Base-by-base conservation (phyloP, 2,329 filamentous ascomycete species). In the Laburnicola sp. region DNA sequence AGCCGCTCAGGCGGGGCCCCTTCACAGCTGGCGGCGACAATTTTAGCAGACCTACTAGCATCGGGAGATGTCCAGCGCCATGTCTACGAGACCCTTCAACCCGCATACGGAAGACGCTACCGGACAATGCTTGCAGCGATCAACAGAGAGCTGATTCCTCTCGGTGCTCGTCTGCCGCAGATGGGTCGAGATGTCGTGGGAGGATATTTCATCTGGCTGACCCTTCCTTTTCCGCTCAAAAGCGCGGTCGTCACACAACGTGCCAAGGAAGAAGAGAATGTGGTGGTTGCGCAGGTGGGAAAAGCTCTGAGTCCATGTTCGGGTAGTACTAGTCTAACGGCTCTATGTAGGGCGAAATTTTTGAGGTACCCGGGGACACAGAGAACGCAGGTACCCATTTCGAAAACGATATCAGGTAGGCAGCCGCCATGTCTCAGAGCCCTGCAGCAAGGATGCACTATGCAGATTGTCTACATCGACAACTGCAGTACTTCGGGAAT, bases 121-220 rank as follows among this genome's bases (percentile, higher is more conserved):
- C 66, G 72, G 21, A 69, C 76, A 2, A 79, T 93, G 65, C 76
- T 85, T 54, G 60, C 70, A 2, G 83, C 86, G 0, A 81, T 94
- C 23, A 67, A 79, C 32, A 68, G 78, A 44, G 70, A 86, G 41
- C 76, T 95, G 1, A 65, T 79, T 0, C 86, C 87, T 0, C 74
- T 88, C 0, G 87, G 86, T 1, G 81, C 88, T 75, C 59, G 71
- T 62, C 52, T 77, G 32, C 70, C 72, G 10, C 72, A 80, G 48
- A 62, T 70, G 1, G 69, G 75, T 48, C 71, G 76, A 30, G 68
- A 75, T 3, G 70, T 86, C 2, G 87, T 86, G 27, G 91, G 91
- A 0, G 91, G 91, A 0, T 96, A 93, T 69, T 96, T 96, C 69
- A 76, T 96, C 41, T 96, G 91, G 91, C 72, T 95, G 25, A 79